Evolutionary conservation across 768 basidiomycete species (phyloP), one percentile per base, ranked within the genome.

Genomic region (Tephrocybe rancida): DNA sequence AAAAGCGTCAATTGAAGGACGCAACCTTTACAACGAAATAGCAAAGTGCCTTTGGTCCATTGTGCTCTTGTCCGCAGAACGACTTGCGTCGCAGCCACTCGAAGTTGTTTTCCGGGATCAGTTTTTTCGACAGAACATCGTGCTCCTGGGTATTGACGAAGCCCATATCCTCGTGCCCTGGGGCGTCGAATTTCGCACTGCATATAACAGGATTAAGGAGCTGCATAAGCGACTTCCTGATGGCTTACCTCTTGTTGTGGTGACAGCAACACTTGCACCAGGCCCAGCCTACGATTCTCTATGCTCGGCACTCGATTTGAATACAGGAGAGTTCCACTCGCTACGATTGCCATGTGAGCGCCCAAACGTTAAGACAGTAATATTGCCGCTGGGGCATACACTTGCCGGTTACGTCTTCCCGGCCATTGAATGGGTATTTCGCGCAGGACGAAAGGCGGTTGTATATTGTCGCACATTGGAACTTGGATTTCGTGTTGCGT

Each of bases 341-440:
- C 52, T 62, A n/a, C 59, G 56, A 2, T 32, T 51, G n/a, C 53
- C 59, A 1, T 52, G 46, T 27, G 55, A 63, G 46, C 51, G 58
- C 4, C 52, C 60, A 5, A 61, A 63, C 42, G 22, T 63, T 18
- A 52, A 52, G 2, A 59, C 50, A 5, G 46, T 61, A 13, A 50
- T 56, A 52, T 35, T 21, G 1, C 39, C 54, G 21, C 53, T 64
- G 21, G 49, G 48, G n/a, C 59, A 57, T 38, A 8, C 44, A n/a
- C 48, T 64, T 9, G 25, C 48, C 13, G 44, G 58, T 5, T 47
- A 49, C 27, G 24, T 51, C 26, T 64, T 64, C 37, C 63, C 63
- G 14, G 59, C 55, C 37, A 51, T 60, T 48, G 39, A n/a, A 16
- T 64, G 60, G 56, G 54, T 58, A n/a, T 64, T 61, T 35, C 35